These are phyloP conservation scores for Fusarium goolgardi DNA, from an alignment of 2,329 filamentous ascomycete species.

Conservation along the genomic window DNA sequence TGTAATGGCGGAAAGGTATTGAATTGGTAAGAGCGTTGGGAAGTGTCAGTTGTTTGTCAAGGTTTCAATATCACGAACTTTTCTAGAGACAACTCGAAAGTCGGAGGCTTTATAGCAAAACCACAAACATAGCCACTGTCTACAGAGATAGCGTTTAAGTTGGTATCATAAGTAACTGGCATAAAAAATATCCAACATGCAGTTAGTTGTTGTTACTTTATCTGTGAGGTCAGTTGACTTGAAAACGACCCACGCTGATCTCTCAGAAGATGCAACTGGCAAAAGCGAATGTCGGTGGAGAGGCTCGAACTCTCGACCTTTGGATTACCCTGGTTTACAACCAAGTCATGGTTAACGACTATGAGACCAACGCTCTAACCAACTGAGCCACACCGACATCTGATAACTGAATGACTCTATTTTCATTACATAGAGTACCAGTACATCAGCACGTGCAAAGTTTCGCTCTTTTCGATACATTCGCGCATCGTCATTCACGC, in stretches of 20 bases:
- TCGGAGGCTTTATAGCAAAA: neutral
- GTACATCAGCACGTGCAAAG: neutral
- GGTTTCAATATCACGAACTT: neutral
- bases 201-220: too few relatives aligned
- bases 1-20: too few relatives aligned
- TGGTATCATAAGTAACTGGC: too few relatives aligned
- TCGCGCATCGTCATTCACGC: conserved; percentile 3
- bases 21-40: accelerated
- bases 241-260: too few relatives aligned
- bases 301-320: conserved; percentile 49
- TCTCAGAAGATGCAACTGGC: neutral
- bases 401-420: too few relatives aligned
- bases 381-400: conserved; percentile 51
- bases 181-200: too few relatives aligned
- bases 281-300: conserved; percentile 11
- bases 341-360: conserved; percentile 36
- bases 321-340: conserved; percentile 43
- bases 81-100: neutral
- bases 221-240: too few relatives aligned
- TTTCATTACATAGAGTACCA: too few relatives aligned
- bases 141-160: too few relatives aligned
- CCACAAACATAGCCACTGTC: too few relatives aligned
- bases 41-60: neutral
- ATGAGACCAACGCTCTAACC: conserved; percentile 56
- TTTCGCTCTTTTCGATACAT: neutral